Evolutionary conservation across 306 rosid genomes (phyloP).

Genomic region (Fragaria iinumae): DNA sequence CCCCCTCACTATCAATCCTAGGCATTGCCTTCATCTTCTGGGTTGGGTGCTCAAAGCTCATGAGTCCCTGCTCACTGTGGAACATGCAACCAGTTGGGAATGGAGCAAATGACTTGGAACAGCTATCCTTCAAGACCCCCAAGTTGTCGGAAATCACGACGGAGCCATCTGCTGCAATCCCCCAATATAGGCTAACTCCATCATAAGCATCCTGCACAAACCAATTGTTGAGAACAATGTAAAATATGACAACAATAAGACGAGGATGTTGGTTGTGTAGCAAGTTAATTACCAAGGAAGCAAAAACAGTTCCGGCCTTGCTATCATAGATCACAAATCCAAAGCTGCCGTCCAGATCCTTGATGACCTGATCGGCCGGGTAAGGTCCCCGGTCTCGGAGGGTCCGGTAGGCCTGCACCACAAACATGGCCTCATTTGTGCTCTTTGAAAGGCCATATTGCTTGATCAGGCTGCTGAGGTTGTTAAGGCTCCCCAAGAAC

Average conservation of each 20-base stretch:
- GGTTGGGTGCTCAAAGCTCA: slow-evolving; percentile 82
- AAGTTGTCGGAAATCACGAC: slow-evolving; percentile 68
- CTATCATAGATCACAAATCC: slow-evolving; percentile 73
- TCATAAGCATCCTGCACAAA: slow-evolving; percentile 68
- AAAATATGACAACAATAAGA: too few species aligned
- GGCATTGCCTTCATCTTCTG: slow-evolving; percentile 96
- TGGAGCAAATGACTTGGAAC: slow-evolving; percentile 95
- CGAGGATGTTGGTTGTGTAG: neutral
- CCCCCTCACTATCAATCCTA: slow-evolving; percentile 85
- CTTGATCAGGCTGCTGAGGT: slow-evolving; percentile 61
- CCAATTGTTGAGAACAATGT: neutral
- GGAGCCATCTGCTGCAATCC: slow-evolving; percentile 79
- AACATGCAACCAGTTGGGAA: slow-evolving; percentile 95
- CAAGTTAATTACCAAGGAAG: slow-evolving; percentile 53
- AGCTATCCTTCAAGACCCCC: slow-evolving; percentile 65
- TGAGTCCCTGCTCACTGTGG: slow-evolving; percentile 73
- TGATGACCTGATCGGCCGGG: slow-evolving; percentile 94
- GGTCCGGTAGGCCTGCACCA: slow-evolving; percentile 77
- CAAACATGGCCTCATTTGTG: slow-evolving; percentile 72
- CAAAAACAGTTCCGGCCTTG: slow-evolving; percentile 63
- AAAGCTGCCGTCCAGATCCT: slow-evolving; percentile 79
- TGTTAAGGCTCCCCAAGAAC: slow-evolving; percentile 67
- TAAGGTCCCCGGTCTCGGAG: slow-evolving; percentile 89
- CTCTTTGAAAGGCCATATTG: slow-evolving; percentile 78
- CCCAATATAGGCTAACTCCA: slow-evolving; percentile 69